Evolutionary conservation across 331 rosid genomes (phyloP).

Genomic region (Spiraea crenata): DNA sequence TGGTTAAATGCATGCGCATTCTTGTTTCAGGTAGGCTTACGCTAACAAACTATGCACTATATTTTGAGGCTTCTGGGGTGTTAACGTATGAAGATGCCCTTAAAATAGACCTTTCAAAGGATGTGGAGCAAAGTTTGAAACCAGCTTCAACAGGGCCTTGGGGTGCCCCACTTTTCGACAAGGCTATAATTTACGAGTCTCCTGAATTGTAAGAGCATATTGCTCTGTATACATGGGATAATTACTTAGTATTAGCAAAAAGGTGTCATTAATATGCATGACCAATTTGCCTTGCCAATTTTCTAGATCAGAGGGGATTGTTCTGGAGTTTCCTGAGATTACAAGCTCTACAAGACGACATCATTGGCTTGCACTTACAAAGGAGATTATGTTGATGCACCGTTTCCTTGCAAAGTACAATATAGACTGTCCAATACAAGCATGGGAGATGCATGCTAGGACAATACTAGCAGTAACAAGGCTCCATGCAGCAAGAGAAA

Average conservation of each 20-base stretch:
- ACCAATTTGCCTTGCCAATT: slow-evolving; percentile 3
- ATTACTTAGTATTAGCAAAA: not conserved
- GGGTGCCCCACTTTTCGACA: slow-evolving; percentile 95
- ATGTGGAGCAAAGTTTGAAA: slow-evolving; percentile 52
- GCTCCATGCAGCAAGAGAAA: slow-evolving; percentile 93
- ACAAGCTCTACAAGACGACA: slow-evolving; percentile 93
- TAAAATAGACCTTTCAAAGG: slow-evolving; percentile 66
- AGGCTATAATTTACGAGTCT: slow-evolving; percentile 72
- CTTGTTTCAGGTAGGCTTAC: slow-evolving; percentile 82
- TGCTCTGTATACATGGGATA: too few relatives aligned
- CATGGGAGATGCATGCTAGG: slow-evolving; percentile 90
- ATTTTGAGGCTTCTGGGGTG: slow-evolving; percentile 87
- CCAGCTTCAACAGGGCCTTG: slow-evolving; percentile 86
- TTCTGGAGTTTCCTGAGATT: slow-evolving; percentile 89
- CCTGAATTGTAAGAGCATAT: slow-evolving; percentile 52
- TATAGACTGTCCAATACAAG: slow-evolving; percentile 40
- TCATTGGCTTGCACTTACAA: slow-evolving; percentile 83
- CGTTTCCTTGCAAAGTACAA: slow-evolving; percentile 53
- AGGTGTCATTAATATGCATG: not conserved
- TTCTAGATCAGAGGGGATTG: slow-evolving; percentile 67
- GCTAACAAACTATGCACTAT: slow-evolving; percentile 76
- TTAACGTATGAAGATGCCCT: slow-evolving; percentile 72
- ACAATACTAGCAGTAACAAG: slow-evolving; percentile 75
- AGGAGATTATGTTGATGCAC: slow-evolving; percentile 73
- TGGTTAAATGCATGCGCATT: not conserved